These are phyloP conservation scores for Quercus agrifolia DNA, from an alignment of 306 rosid genomes.

Conservation along the genomic window DNA sequence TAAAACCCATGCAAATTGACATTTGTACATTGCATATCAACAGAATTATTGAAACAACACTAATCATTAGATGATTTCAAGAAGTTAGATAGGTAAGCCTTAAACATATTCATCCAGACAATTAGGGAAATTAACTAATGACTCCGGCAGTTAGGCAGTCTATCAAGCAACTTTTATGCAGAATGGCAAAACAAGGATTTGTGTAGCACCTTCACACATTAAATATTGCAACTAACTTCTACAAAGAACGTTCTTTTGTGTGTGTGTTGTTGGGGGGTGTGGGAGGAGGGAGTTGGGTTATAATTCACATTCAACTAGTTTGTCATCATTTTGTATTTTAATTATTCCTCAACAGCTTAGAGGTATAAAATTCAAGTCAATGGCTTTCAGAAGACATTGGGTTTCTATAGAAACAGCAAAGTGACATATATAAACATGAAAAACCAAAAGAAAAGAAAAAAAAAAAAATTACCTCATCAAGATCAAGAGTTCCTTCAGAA, in stretches of 20 bases:
- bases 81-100: no score
- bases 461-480: conserved; percentile 63
- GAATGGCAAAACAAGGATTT: no score
- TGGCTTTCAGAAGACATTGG: background rate
- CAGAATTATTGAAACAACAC: no score
- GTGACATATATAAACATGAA: background rate
- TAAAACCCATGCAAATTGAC: no score
- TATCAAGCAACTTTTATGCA: no score
- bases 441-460: background rate
- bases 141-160: no score
- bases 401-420: background rate
- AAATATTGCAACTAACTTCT: background rate
- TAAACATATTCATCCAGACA: no score
- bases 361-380: background rate
- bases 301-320: background rate
- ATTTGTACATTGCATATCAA: no score
- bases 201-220: background rate
- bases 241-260: background rate
- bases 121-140: no score
- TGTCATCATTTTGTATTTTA: background rate
- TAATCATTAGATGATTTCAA: no score
- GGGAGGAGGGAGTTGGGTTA: background rate
- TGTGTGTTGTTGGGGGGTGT: background rate
- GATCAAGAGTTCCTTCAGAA: conserved; percentile 77
- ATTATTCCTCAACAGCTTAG: background rate